These are phyloP conservation scores for Xerocomus brunneocitrinus DNA, from an alignment of 768 basidiomycete species.

Conservation along the genomic window DNA sequence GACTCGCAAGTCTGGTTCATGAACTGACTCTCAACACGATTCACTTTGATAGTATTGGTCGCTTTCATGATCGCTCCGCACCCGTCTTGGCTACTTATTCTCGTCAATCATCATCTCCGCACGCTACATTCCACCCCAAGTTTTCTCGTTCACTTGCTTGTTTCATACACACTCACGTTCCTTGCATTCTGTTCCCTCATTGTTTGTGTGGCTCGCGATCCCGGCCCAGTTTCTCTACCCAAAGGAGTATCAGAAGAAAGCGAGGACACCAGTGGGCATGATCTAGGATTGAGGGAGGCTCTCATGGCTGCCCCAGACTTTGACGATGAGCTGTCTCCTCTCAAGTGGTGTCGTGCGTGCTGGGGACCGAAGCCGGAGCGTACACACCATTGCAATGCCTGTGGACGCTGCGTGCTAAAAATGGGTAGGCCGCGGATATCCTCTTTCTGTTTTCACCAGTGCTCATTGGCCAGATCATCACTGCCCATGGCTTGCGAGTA, in stretches of 20 bases:
- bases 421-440: constrained; percentile 54
- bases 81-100: constrained; percentile 64
- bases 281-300: constrained; percentile 55
- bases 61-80: constrained; percentile 65
- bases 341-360: constrained; percentile 75
- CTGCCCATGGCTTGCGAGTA: constrained; percentile 77
- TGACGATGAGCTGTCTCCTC: constrained; percentile 53
- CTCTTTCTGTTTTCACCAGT: background rate
- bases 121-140: constrained; percentile 43
- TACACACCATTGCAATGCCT: constrained; percentile 71
- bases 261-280: constrained; percentile 33
- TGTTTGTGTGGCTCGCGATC: constrained; percentile 67
- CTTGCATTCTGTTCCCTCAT: constrained; percentile 69
- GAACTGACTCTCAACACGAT: constrained; percentile 2
- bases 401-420: constrained; percentile 77
- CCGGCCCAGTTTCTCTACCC: constrained; percentile 49
- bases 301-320: constrained; percentile 46
- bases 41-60: constrained; percentile 38
- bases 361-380: constrained; percentile 78
- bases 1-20: constrained; percentile 13
- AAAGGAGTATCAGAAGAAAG: constrained; percentile 21
- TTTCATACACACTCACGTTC: constrained; percentile 63
- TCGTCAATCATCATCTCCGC: constrained; percentile 62
- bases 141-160: constrained; percentile 52
- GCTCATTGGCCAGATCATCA: constrained; percentile 62